Evolutionary conservation across 495 filamentous ascomycete genomes (phyloP), one percentile per base, ranked within the genome.

Genomic region (Aspergillus bridgeri): DNA sequence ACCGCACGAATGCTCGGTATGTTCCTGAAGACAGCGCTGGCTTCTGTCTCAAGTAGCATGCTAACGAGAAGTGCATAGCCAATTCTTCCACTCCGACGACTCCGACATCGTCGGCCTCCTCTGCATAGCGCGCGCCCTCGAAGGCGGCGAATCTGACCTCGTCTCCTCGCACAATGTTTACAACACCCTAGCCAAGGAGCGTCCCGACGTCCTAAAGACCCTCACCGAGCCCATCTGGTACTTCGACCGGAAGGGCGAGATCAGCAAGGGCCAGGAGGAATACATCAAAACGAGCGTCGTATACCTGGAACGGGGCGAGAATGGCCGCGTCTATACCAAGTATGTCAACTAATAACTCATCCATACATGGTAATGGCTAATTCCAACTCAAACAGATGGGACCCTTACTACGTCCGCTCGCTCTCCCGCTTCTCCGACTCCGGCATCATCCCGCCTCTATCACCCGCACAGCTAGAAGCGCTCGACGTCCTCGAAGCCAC

Each of bases 161-260:
- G 85, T 88, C 55, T 89, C 86, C 48, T 81, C 84, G 5, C 91
- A 96, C 70, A 74, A 88, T 55, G 86, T 96, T 57, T 96, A 87
- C 81, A 96, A 96, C 70, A 79, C 78, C 17, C 79, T 96, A 6
- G 86, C 89, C 67, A 64, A 60, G 8, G 85, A 92, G 68, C 83
- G 87, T 5, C 92, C 91, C 0, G 91, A 94, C 61, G 87, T 95
- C 7, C 82, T 89, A 0, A 81, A 87, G 70, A 83, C 83, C 29
- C 76, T 96, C 50, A 86, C 87, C 3, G 72, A 84, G 57, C 90
- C 91, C 0, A 84, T 88, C 63, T 96, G 92, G 91, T 95, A 94
- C 74, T 94, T 96, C 66, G 92, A 96, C 69, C 89, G 91, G 59
- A 96, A 96, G 73, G 92, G 92, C 45, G 92, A 96, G 75, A 84